Base-by-base conservation (phyloP, 2,329 filamentous ascomycete genomes). In the Grosmannia clavigera region DNA sequence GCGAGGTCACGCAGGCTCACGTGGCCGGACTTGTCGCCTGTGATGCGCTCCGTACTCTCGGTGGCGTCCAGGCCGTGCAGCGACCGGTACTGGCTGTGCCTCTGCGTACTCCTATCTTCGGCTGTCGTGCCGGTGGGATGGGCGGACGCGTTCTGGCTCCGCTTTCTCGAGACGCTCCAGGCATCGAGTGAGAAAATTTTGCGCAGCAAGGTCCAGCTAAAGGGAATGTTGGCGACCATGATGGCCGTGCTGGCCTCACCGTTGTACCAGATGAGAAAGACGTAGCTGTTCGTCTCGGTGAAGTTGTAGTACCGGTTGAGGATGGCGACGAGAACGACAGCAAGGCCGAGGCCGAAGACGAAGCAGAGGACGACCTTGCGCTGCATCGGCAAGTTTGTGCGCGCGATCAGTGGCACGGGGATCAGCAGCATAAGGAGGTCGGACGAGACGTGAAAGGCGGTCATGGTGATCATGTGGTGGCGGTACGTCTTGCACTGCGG, bases 291-390 rank as follows among this genome's bases (percentile, higher is more conserved):
- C 0, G 79, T 79, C 25, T 81, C 70, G 19, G 71, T 76, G 62
- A 85, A 83, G 53, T 80, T 82, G 70, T 83, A 83, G 66, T 82
- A 81, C 62, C 84, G 83, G 70, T 83, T 85, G 19, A 85, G 71
- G 6, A 80, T 75, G 12, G 81, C 80, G 22, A 79, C 78, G 16
- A 85, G 70, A 57, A 85, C 69, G 54, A 74, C 73, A 62, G 82
- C 79, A 3, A 78, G 66, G 1, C 83, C 83, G 2, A 85, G 72
- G 2, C 76, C 72, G 67, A 86, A 84, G 35, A 85, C 75, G 35
- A 71, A 73, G 54, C 79, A 74, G 0, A 85, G 70, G 0, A 81
- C 74, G 0, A 78, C 57, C 66, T 85, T 85, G 60, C 65, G 63
- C 3, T 53, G 25, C 5, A 67, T 60, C 5, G 72, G 72, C 1